phyloP scores from a whole-genome alignment of 2,329 filamentous ascomycete species.

The Paecilomyces dactylethromorphus region DNA sequence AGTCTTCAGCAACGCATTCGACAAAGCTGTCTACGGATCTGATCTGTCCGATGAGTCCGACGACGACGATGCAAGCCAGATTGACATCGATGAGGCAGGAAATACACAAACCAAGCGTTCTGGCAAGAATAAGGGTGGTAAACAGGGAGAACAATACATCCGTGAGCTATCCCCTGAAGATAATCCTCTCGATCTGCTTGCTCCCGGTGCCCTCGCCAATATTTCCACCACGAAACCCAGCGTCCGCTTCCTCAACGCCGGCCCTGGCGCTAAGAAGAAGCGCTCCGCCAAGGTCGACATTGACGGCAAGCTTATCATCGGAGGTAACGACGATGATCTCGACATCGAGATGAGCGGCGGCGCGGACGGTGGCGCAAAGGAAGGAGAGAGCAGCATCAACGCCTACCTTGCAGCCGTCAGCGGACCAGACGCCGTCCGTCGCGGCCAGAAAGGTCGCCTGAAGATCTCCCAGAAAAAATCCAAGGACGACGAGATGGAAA shows the following conservation, averaged over 20 bases:
- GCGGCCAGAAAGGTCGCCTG: slow-evolving; percentile 54
- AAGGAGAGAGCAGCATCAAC: slow-evolving; percentile 41
- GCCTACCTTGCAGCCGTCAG: slow-evolving; percentile 57
- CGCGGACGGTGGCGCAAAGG: slow-evolving; percentile 21
- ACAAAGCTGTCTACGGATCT: slow-evolving; percentile 89
- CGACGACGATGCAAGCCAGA: slow-evolving; percentile 46
- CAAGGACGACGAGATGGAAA: slow-evolving; percentile 35
- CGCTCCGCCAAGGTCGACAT: slow-evolving; percentile 36
- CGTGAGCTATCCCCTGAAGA: slow-evolving; percentile 74
- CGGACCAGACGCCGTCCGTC: slow-evolving; percentile 51
- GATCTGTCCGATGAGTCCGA: slow-evolving; percentile 56
- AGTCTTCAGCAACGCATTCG: slow-evolving; percentile 81
- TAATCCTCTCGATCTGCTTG: slow-evolving; percentile 89
- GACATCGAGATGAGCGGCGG: slow-evolving; percentile 43
- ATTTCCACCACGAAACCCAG: slow-evolving; percentile 84
- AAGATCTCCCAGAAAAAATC: slow-evolving; percentile 48
- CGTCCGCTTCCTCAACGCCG: slow-evolving; percentile 36
- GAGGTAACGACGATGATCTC: slow-evolving; percentile 22
- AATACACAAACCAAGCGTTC: slow-evolving; percentile 17
- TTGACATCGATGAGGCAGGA: slow-evolving; percentile 33
- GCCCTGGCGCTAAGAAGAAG: slow-evolving; percentile 30
- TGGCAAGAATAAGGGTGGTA: slow-evolving; percentile 38
- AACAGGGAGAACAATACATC: slow-evolving; percentile 66
- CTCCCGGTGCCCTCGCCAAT: slow-evolving; percentile 79
- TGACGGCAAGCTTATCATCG: slow-evolving; percentile 40